These are phyloP conservation scores for Scheffersomyces stambukii DNA, from an alignment of 1,139 yeast genomes.

Conservation along the genomic window DNA sequence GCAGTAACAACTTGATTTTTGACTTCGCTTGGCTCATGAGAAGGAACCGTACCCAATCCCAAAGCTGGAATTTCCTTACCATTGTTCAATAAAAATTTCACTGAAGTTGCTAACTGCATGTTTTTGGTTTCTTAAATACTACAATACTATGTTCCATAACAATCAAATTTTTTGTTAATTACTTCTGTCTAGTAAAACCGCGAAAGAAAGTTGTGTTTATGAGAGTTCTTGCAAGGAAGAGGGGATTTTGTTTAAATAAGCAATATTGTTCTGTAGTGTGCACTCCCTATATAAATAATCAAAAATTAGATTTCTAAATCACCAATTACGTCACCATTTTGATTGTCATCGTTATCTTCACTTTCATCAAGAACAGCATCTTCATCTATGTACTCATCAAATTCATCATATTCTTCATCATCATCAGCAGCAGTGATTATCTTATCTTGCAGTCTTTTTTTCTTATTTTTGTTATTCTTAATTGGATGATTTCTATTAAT, in stretches of 20 bases:
- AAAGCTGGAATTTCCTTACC: constrained; percentile 35
- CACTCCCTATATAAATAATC: constrained; percentile 1
- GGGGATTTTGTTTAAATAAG: no score
- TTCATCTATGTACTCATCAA: constrained; percentile 22
- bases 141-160: no score
- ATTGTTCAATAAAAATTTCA: constrained; percentile 22
- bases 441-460: constrained; percentile 5
- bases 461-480: constrained; percentile 6
- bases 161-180: no score
- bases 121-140: constrained; percentile 1
- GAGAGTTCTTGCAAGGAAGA: background rate
- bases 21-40: constrained; percentile 28
- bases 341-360: constrained; percentile 18
- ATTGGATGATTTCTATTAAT: constrained; percentile 18
- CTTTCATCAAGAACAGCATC: constrained; percentile 26
- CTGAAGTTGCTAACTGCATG: constrained; percentile 18
- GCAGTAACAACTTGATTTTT: constrained; percentile 37
- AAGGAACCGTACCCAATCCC: constrained; percentile 38
- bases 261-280: background rate
- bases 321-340: constrained; percentile 33
- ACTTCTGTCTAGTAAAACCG: no score
- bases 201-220: constrained; percentile 1
- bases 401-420: constrained; percentile 16
- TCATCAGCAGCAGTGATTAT: constrained; percentile 13
- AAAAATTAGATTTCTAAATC: constrained; percentile 27